phyloP scores from a whole-genome alignment of 2,329 filamentous ascomycete genomes.

The Torrubiellomyces zombiae region DNA sequence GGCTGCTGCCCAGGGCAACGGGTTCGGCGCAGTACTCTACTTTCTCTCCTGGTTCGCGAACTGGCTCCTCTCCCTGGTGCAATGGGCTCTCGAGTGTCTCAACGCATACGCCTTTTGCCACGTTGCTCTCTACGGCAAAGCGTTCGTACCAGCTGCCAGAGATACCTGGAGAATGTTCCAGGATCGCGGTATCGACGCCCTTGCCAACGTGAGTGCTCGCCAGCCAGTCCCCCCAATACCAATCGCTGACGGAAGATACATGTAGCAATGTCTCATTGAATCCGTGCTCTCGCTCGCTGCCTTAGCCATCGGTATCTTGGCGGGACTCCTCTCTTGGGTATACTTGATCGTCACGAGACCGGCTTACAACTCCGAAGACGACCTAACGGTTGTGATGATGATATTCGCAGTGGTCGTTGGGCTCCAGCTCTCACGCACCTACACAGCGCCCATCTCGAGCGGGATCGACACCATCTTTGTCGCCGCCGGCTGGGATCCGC shows the following conservation, averaged over 20 bases:
- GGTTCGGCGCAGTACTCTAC: slow-evolving; percentile 50
- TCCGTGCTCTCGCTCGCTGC: slow-evolving; percentile 62
- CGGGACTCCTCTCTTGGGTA: slow-evolving; percentile 68
- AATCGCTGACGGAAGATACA: slow-evolving; percentile 5
- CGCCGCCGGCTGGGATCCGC: slow-evolving; percentile 50
- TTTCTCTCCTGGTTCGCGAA: slow-evolving; percentile 59
- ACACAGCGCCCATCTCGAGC: slow-evolving; percentile 72
- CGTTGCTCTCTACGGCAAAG: slow-evolving; percentile 82
- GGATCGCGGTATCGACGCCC: slow-evolving; percentile 74
- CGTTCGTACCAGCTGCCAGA: slow-evolving; percentile 74
- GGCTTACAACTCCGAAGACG: slow-evolving; percentile 50
- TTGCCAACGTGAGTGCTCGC: slow-evolving; percentile 45
- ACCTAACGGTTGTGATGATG: slow-evolving; percentile 61
- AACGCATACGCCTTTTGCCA: slow-evolving; percentile 89
- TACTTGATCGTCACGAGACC: slow-evolving; percentile 74
- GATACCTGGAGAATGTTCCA: slow-evolving; percentile 87
- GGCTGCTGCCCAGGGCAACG: slow-evolving; percentile 49
- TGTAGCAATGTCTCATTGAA: slow-evolving; percentile 57
- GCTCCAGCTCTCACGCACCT: slow-evolving; percentile 75
- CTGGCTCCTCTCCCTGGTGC: slow-evolving; percentile 59
- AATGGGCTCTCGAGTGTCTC: slow-evolving; percentile 78
- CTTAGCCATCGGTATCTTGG: slow-evolving; percentile 70
- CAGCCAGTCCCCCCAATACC: background rate
- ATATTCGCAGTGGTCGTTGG: slow-evolving; percentile 82
- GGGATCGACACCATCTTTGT: slow-evolving; percentile 92